Evolutionary conservation across 2,329 filamentous ascomycete species (phyloP), one percentile per base, ranked within the genome.

Genomic region (Orbilia javanica): DNA sequence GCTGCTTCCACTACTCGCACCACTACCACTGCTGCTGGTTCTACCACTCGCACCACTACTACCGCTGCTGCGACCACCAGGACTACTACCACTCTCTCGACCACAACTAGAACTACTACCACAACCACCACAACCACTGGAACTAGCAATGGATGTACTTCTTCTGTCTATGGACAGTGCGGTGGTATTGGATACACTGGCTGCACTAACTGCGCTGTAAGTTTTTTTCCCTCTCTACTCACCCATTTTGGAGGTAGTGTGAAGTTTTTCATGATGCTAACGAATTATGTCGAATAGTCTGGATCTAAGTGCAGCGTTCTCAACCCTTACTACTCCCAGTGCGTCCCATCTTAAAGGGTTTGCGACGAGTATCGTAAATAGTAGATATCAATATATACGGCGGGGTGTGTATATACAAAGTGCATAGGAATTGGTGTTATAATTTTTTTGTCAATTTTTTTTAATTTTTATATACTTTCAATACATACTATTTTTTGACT

Each of bases 131-230:
- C 67, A 7, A 60, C 63, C 1, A 25, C 70, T 15, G 65, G 65
- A 18, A 39, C 4, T 22, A 11, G 31, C 31, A 34, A 4, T 31
- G 66, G 72, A 11, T 77, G 73, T 25, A 36, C 62, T 20, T 15
- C 53, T 25, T 11, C 18, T 20, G 39, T 48, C 15, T 78, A 34
- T 29, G 67, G 39, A 20, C 74, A 78, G 27, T 78, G 74, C 60
- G 74, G 74, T 72, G 74, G 74, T 42, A 48, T 8, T 44, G 74
- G 67, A 20, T 78, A 15, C 8, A 78, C 74, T 39, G 74, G 74
- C 20, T 78, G 74, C 63, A 72, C 74, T 29, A n/a, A 22, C 20
- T 78, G 74, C n/a, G 60, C 62, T 57, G 74, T 78, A 78, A 78
- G 74, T 64, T 50, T 20, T 63, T 6, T 11, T 5, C 27, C 60